Conservation (phyloP, 345 rosid genomes). For the Triadica sebifera region DNA sequence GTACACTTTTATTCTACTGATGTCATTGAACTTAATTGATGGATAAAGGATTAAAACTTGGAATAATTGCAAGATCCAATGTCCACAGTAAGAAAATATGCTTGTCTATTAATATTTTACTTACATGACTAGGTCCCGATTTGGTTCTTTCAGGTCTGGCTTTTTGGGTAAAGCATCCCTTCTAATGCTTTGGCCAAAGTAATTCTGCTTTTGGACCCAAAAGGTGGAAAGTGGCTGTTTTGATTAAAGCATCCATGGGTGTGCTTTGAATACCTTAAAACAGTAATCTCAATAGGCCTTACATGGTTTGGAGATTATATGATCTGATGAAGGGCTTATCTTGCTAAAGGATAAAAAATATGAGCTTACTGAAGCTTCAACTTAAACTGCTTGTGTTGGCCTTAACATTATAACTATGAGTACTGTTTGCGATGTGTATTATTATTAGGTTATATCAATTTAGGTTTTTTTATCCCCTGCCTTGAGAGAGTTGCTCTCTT, state of each 20-base stretch:
- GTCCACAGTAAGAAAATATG: too few species aligned
- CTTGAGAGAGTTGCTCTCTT: too few species aligned
- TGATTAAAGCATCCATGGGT: neutral
- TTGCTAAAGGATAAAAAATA: neutral
- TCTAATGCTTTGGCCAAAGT: neutral
- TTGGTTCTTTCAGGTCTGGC: neutral
- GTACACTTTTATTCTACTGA: neutral
- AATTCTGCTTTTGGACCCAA: conserved; percentile 1
- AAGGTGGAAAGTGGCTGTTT: neutral
- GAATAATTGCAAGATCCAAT: too few species aligned
- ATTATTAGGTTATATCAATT: too few species aligned
- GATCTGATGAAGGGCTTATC: neutral
- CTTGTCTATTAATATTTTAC: neutral
- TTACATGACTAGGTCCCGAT: neutral
- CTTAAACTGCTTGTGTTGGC: neutral
- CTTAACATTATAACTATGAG: neutral
- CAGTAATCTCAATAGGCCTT: neutral
- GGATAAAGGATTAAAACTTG: neutral
- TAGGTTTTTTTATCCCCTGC: too few species aligned
- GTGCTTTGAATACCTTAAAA: neutral
- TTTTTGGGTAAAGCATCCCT: neutral
- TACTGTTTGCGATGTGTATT: neutral
- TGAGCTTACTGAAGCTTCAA: neutral
- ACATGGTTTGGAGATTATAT: neutral
- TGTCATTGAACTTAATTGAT: neutral